Percentiles rank a stretch among this genome's conserved stretches.
phyloP scores from a whole-genome alignment of 441 rosid genomes.

The Raphanus hybrid region DNA sequence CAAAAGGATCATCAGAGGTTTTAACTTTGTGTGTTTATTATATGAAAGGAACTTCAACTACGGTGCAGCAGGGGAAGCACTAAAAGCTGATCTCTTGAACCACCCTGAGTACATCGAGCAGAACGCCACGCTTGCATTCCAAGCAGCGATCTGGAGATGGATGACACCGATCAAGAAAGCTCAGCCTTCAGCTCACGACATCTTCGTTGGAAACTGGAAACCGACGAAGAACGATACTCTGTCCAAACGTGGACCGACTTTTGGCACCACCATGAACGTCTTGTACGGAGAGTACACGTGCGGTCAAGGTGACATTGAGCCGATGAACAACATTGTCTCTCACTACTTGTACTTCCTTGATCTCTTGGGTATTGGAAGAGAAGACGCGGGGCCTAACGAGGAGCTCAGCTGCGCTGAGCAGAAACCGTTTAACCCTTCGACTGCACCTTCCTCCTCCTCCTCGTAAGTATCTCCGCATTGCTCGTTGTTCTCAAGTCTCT shows the following conservation, averaged over 20 bases:
- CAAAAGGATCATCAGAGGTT: neutral
- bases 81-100: constrained; percentile 75
- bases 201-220: constrained; percentile 83
- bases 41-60: constrained; percentile 85
- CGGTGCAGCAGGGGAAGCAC: constrained; percentile 74
- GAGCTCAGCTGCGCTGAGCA: constrained; percentile 77
- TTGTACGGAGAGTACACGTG: constrained; percentile 80
- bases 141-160: constrained; percentile 94
- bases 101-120: constrained; percentile 92
- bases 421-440: constrained; percentile 64
- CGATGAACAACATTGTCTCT: constrained; percentile 80
- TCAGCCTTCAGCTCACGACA: constrained; percentile 90
- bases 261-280: constrained; percentile 87
- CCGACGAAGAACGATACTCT: constrained; percentile 89
- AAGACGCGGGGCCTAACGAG: constrained; percentile 77
- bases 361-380: constrained; percentile 81
- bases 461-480: constrained; percentile 52
- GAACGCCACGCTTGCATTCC: constrained; percentile 94
- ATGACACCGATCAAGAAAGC: constrained; percentile 77
- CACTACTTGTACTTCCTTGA: constrained; percentile 89
- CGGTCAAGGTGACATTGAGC: constrained; percentile 79
- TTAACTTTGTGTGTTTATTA: neutral
- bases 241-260: constrained; percentile 72
- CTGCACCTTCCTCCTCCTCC: constrained; percentile 46
- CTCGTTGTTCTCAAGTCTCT: constrained; percentile 21